Conservation (phyloP, 108 stramenopile genomes). For the Schizochytrium sp. region DNA sequence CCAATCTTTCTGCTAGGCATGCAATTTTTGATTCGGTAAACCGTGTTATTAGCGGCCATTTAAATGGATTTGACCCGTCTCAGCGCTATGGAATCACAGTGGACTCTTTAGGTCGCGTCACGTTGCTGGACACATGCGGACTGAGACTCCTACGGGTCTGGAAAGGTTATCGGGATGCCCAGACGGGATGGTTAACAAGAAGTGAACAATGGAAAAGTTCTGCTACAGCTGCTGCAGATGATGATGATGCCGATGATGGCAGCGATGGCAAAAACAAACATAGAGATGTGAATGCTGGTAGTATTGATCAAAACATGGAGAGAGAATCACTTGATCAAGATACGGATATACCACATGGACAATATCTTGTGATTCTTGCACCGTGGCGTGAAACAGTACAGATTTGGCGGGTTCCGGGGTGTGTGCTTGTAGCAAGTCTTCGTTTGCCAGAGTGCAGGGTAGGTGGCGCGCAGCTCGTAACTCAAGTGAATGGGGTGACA, state of each 20-base stretch:
- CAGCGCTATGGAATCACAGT: constrained; percentile 41
- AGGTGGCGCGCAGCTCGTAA: neutral
- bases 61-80: constrained; percentile 40
- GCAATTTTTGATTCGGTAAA: constrained; percentile 38
- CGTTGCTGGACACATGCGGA: neutral
- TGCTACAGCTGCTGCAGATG: no score
- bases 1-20: neutral
- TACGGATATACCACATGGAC: neutral
- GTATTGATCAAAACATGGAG: neutral
- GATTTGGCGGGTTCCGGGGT: constrained; percentile 52
- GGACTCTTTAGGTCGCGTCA: constrained; percentile 14
- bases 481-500: neutral
- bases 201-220: neutral
- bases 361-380: constrained; percentile 46
- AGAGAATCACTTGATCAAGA: neutral
- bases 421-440: constrained; percentile 11
- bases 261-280: no score
- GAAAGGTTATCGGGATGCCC: constrained; percentile 55
- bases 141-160: constrained; percentile 1
- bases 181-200: constrained; percentile 48
- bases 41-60: neutral
- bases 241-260: no score
- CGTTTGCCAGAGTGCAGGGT: constrained; percentile 25
- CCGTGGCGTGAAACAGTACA: constrained; percentile 53
- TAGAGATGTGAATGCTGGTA: no score